Conservation (phyloP, 768 basidiomycete species). For the Mycena galopus region DNA sequence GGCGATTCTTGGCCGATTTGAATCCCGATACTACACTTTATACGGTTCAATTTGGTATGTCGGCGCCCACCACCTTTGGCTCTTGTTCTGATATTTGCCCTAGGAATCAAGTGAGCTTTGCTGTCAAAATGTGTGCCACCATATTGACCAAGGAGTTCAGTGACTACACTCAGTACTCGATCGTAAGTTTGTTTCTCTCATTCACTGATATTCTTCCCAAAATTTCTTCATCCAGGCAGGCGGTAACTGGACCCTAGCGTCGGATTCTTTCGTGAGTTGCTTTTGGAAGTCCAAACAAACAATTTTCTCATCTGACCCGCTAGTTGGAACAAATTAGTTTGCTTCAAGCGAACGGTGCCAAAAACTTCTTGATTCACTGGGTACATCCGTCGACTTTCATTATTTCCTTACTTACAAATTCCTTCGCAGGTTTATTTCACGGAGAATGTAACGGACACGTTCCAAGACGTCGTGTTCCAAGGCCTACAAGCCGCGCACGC, state of each 20-base stretch:
- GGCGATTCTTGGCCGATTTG: constrained; percentile 34
- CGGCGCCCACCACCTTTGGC: neutral
- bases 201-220: neutral
- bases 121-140: neutral
- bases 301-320: neutral
- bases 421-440: constrained; percentile 24
- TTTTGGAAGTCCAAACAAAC: neutral
- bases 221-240: constrained; percentile 15
- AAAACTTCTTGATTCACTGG: constrained; percentile 38
- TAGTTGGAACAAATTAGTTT: constrained; percentile 34
- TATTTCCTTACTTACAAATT: neutral
- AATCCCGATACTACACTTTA: constrained; percentile 37
- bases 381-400: neutral
- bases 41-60: constrained; percentile 37
- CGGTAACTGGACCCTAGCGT: constrained; percentile 33
- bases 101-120: constrained; percentile 35
- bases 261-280: constrained; percentile 27
- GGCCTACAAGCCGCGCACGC: constrained; percentile 30
- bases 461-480: constrained; percentile 33
- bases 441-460: constrained; percentile 28
- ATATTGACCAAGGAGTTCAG: constrained; percentile 4
- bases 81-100: neutral
- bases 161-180: constrained; percentile 27
- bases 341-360: constrained; percentile 36
- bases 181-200: neutral